Base-by-base conservation (phyloP, 2,329 filamentous ascomycete genomes). In the Alternaria atra region DNA sequence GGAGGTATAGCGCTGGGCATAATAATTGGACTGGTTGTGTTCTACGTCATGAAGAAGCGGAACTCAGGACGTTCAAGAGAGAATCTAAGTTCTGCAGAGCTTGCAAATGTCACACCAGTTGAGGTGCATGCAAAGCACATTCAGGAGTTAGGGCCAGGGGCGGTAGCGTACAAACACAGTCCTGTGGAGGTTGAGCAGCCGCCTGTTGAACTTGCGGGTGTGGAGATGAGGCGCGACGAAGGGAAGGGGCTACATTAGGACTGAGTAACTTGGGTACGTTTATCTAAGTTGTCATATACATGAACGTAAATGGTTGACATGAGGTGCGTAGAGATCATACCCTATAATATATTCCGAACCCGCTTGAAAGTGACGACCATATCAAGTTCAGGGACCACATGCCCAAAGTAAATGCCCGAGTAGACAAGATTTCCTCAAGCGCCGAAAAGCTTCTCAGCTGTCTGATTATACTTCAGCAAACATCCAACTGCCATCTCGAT, bases 161-260 rank as follows among this genome's bases (percentile, higher is more conserved):
- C 47, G 29, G 53, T 60, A 4, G 20, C n/a, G 4, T 57, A 60
- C 32, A 57, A 60, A 57, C 29, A 39, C 4, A 8, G 44, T 17
- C 53, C 53, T 30, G 47, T 52, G 20, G 58, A 60, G 13, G 43
- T 57, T 34, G 53, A 37, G 12, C 58, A 60, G n/a, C 53, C 58
- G 3, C 53, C 58, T 12, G 46, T 37, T 15, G 58, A 60, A 30
- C 34, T 60, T 10, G 58, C 43, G n/a, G 58, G 40, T 2, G 30
- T 30, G 12, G 58, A 60, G 13, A 17, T 42, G 46, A 25, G 34
- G 3, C 15, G 35, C 2, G 3, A 30, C 10, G 34, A 52, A 4
- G 15, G 9, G 3, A 52, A 20, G 10, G 5, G 6, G 4, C 3
- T 50, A 10, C 43, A 30, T 20, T 13, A 30, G 5, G 1, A 46